Conservation (phyloP, 1,139 yeast genomes). For the Meyerozyma sp. region DNA sequence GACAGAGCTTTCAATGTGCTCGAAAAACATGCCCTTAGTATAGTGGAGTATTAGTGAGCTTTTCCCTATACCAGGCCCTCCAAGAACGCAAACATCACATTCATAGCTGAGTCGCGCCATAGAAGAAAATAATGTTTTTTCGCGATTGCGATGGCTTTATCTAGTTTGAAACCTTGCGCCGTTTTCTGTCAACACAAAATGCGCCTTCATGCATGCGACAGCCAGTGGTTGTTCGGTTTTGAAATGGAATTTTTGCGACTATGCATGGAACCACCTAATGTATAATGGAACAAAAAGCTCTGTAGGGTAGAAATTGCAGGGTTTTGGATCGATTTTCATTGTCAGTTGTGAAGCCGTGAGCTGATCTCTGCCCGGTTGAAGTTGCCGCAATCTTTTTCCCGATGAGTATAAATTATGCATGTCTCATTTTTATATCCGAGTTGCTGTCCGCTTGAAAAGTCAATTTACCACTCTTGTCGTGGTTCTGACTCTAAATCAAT, state of each 20-base stretch:
- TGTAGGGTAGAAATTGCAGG: neutral
- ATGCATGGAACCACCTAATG: neutral
- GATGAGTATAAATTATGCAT: neutral
- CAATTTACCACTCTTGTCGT: neutral
- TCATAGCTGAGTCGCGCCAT: constrained; percentile 15
- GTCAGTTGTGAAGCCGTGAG: no score
- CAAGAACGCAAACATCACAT: constrained; percentile 32
- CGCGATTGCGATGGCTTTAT: constrained; percentile 1
- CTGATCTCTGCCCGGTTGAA: neutral
- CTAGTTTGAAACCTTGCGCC: neutral
- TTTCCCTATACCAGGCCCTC: constrained; percentile 26
- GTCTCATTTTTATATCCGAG: neutral
- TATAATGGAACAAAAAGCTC: no score
- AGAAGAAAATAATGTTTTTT: constrained; percentile 6
- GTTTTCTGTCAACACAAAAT: neutral
- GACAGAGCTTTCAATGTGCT: constrained; percentile 15
- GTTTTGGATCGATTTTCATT: neutral
- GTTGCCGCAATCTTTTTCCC: neutral
- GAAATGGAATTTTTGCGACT: neutral
- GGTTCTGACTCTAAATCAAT: neutral
- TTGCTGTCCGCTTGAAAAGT: neutral
- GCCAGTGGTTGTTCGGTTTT: neutral
- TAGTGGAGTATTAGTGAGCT: constrained; percentile 23
- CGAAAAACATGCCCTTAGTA: constrained; percentile 18
- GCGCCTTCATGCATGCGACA: neutral